Conservation (phyloP, 1,284 basidiomycete species). For the Ustilago vetiveriae region DNA sequence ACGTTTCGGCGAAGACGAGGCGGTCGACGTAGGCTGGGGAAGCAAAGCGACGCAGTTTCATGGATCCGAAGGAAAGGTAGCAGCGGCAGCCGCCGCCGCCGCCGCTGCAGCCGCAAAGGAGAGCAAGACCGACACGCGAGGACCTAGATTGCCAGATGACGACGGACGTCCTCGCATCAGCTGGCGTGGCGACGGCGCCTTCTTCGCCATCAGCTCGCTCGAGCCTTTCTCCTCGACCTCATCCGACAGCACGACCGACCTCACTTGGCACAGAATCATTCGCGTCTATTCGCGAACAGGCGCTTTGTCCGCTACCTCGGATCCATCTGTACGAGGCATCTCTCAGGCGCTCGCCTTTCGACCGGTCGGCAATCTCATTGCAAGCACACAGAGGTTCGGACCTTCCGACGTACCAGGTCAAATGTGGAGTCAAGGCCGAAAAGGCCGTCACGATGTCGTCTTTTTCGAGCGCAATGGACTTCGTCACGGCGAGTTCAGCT, state of each 20-base stretch:
- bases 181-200: slow-evolving; percentile 92
- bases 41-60: slow-evolving; percentile 97
- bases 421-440: slow-evolving; percentile 52
- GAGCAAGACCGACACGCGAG: slow-evolving; percentile 45
- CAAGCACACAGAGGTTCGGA: slow-evolving; percentile 82
- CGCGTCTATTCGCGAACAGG: slow-evolving; percentile 72
- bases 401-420: slow-evolving; percentile 71
- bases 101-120: slow-evolving; percentile 68
- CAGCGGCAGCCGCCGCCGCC: slow-evolving; percentile 73
- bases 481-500: slow-evolving; percentile 85
- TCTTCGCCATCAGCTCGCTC: slow-evolving; percentile 84
- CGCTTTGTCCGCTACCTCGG: slow-evolving; percentile 82
- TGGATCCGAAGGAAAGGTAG: slow-evolving; percentile 89
- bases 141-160: slow-evolving; percentile 73
- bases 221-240: slow-evolving; percentile 62
- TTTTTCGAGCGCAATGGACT: slow-evolving; percentile 97
- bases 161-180: slow-evolving; percentile 79
- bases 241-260: slow-evolving; percentile 4
- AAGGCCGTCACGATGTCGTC: slow-evolving; percentile 80
- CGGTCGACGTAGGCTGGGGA: slow-evolving; percentile 97
- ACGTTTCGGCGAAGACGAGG: slow-evolving; percentile 88
- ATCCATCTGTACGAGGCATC: slow-evolving; percentile 78
- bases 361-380: slow-evolving; percentile 85
- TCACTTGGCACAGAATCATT: slow-evolving; percentile 79
- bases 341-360: slow-evolving; percentile 86